Evolutionary conservation across 768 basidiomycete genomes (phyloP).

Genomic region (Rhodotorula diobovata): DNA sequence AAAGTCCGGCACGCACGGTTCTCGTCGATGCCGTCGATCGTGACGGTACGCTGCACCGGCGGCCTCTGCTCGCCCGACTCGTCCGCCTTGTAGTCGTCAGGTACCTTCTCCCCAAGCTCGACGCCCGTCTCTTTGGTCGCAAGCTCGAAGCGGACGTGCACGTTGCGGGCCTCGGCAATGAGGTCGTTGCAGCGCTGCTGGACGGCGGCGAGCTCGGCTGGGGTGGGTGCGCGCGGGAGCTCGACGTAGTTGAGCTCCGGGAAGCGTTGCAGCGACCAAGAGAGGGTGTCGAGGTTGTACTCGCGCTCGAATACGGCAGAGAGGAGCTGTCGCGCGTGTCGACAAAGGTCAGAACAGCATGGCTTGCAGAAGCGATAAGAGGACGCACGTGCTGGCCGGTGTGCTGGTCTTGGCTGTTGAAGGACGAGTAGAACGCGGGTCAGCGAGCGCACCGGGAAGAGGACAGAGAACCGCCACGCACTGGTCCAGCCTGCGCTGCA

Average conservation of each 20-base stretch:
- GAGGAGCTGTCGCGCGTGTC: slow-evolving; percentile 46
- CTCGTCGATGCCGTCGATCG: slow-evolving; percentile 75
- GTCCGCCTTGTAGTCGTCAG: slow-evolving; percentile 68
- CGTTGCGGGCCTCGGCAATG: slow-evolving; percentile 64
- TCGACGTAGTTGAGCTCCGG: slow-evolving; percentile 73
- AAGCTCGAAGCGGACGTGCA: slow-evolving; percentile 72
- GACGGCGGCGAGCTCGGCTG: slow-evolving; percentile 60
- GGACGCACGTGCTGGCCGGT: slow-evolving; percentile 66
- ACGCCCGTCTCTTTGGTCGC: slow-evolving; percentile 43
- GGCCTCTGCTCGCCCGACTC: slow-evolving; percentile 45
- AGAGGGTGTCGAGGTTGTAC: slow-evolving; percentile 61
- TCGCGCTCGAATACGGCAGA: slow-evolving; percentile 66
- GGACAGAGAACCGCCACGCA: no score
- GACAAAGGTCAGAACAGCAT: background rate
- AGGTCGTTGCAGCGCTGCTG: slow-evolving; percentile 63
- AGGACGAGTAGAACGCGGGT: no score
- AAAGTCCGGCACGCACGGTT: slow-evolving; percentile 64
- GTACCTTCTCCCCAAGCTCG: slow-evolving; percentile 52
- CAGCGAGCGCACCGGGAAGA: no score
- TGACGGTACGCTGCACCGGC: slow-evolving; percentile 63
- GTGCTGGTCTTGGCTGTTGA: slow-evolving; percentile 69
- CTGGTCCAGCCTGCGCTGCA: slow-evolving; percentile 66
- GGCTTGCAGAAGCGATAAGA: no score
- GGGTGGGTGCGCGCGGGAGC: slow-evolving; percentile 63
- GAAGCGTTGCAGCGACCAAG: slow-evolving; percentile 70